Base-by-base conservation (phyloP, 805 yeast genomes). In the Saturnispora sanitii region DNA sequence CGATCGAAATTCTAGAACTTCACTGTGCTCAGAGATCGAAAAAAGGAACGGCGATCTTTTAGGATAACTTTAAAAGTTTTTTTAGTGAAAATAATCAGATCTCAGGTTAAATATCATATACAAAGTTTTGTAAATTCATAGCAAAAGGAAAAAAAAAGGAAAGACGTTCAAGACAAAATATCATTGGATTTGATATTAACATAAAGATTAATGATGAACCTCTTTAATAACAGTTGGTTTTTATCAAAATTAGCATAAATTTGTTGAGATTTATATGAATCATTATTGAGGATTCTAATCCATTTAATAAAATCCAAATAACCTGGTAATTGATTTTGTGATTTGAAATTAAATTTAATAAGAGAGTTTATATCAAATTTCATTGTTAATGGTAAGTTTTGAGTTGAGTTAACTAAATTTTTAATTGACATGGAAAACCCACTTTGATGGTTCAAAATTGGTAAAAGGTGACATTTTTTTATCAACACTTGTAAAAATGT, bases 391-490 rank as follows among this genome's bases (percentile, higher is more conserved):
- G n/a, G 16, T 6, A 27, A 6, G 8, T 27, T 21, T 2, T 15
- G 15, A 5, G 26, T 22, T 5, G 22, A 28, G 12, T 20, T 11
- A 6, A 27, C 12, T 26, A 40, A 35, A 29, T 35, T 22, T 6
- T 4, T 27, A 2, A 35, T 9, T 11, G 32, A 25, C 19, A 25
- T 31, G 2, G 33, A 40, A 20, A 40, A 25, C 12, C 12, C 18
- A 27, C 32, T 35, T 5, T 17, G 16, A 7, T 25, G 33, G 12
- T 25, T 16, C 9, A 36, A 19, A 13, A 42, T 18, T 11, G 49
- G 42, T 5, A 44, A 45, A 6, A 43, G 38, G 17, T 49, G 46
- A 23, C 47, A 38, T 6, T 38, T 37, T 6, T 46, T 33, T 6
- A 50, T 33, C 12, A 52, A 23, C 6, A 40, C 16, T 4, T 26